Percentiles rank a stretch among this genome's conserved stretches.
phyloP scores from a whole-genome alignment of 1,284 basidiomycete genomes.

The Microbotryum lychnidis-dioicae region DNA sequence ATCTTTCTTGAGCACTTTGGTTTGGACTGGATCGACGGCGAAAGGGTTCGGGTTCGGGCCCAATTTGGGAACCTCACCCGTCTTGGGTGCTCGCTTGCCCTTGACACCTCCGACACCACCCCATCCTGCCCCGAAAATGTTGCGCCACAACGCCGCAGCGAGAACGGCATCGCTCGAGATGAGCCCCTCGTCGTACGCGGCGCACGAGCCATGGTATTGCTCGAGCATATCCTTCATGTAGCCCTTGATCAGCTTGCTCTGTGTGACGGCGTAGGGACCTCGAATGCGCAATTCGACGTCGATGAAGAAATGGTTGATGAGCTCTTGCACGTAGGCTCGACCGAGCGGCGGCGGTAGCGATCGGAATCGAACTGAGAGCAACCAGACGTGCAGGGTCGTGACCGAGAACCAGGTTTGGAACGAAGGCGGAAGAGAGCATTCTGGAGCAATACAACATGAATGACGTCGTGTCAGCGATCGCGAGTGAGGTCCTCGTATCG shows the following conservation, averaged over 20 bases:
- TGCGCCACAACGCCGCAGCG: slow-evolving; percentile 84
- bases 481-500: not conserved
- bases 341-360: slow-evolving; percentile 65
- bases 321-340: slow-evolving; percentile 60
- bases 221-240: slow-evolving; percentile 86
- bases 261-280: slow-evolving; percentile 59
- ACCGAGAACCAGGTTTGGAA: slow-evolving; percentile 98
- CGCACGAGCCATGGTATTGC: slow-evolving; percentile 78
- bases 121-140: slow-evolving; percentile 57
- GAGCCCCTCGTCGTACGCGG: slow-evolving; percentile 74
- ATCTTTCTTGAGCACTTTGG: slow-evolving; percentile 28
- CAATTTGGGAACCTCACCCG: slow-evolving; percentile 52
- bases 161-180: slow-evolving; percentile 65
- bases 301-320: slow-evolving; percentile 93
- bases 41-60: slow-evolving; percentile 26
- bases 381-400: slow-evolving; percentile 86
- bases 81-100: slow-evolving; percentile 33
- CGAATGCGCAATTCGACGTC: slow-evolving; percentile 89
- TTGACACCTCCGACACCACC: slow-evolving; percentile 42
- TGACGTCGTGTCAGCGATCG: not conserved
- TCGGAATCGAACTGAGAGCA: slow-evolving; percentile 79
- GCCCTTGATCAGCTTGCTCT: slow-evolving; percentile 66
- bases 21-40: slow-evolving; percentile 26
- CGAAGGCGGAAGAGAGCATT: slow-evolving; percentile 78
- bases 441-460: slow-evolving; percentile 43